phyloP scores from a whole-genome alignment of 257 asterid species.

The Paraleonurus japonicus region DNA sequence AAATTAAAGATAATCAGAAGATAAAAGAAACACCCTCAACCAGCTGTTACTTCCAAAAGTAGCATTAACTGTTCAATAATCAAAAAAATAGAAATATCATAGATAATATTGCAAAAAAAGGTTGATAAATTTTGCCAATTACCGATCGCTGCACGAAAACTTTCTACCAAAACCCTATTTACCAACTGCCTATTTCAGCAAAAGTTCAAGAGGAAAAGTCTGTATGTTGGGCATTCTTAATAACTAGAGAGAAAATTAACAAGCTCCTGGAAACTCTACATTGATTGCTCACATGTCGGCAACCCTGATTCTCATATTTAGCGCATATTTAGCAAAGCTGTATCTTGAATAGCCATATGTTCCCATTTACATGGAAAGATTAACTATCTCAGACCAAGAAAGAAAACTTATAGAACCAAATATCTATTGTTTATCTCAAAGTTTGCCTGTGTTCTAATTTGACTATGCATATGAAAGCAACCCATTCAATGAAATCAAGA shows the following conservation, averaged over 20 bases:
- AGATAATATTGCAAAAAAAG: background rate
- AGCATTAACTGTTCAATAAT: background rate
- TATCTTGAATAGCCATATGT: background rate
- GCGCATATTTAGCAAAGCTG: background rate
- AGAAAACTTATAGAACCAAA: background rate
- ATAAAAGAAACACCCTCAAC: background rate
- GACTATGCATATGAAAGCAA: background rate
- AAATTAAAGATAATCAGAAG: constrained; percentile 8
- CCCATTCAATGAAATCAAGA: background rate
- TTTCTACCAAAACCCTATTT: background rate
- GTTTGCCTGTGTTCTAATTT: background rate
- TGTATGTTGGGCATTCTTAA: background rate
- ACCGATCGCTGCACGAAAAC: background rate
- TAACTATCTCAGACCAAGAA: background rate
- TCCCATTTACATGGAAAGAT: background rate
- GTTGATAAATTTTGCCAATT: background rate
- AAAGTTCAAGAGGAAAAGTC: background rate
- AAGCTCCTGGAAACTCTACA: background rate
- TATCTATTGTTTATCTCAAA: background rate
- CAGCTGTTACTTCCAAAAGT: background rate
- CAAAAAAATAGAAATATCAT: background rate
- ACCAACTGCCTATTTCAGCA: constrained; percentile 6
- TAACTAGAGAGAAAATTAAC: background rate
- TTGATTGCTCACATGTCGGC: background rate
- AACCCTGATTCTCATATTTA: background rate